A percentile compares a stretch with the other conserved stretches of the same genome.
Conservation (phyloP, 192 early-diverging fungal genomes). For the Anaeromyces robustus region DNA sequence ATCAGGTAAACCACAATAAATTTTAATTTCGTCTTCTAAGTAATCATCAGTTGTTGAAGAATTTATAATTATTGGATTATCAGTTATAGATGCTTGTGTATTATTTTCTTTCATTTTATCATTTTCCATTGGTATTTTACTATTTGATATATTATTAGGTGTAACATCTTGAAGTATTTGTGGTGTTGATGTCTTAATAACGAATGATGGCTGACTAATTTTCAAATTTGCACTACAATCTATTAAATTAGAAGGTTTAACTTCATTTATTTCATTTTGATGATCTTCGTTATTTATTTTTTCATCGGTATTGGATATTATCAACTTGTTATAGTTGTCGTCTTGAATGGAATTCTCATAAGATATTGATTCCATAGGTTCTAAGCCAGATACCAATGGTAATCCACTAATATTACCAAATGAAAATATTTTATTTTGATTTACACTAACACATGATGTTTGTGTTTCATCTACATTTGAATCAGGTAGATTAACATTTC, state of each 20-base stretch:
- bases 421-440: not conserved
- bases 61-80: not conserved
- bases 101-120: no score
- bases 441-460: not conserved
- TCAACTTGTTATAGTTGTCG: no score
- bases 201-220: not conserved
- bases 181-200: not conserved
- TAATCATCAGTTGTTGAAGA: not conserved
- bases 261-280: no score
- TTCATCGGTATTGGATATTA: no score
- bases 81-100: no score
- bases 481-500: no score
- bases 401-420: not conserved
- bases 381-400: not conserved
- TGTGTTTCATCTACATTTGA: no score
- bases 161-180: not conserved
- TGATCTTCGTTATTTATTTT: no score
- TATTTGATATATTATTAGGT: not conserved
- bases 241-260: no score
- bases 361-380: not conserved
- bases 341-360: no score
- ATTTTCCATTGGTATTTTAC: no score
- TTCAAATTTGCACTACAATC: no score
- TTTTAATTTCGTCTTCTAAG: not conserved
- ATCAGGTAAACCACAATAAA: not conserved